These are phyloP conservation scores for Penicillium sp. DNA, from an alignment of 2,329 filamentous ascomycete species.

Conservation along the genomic window DNA sequence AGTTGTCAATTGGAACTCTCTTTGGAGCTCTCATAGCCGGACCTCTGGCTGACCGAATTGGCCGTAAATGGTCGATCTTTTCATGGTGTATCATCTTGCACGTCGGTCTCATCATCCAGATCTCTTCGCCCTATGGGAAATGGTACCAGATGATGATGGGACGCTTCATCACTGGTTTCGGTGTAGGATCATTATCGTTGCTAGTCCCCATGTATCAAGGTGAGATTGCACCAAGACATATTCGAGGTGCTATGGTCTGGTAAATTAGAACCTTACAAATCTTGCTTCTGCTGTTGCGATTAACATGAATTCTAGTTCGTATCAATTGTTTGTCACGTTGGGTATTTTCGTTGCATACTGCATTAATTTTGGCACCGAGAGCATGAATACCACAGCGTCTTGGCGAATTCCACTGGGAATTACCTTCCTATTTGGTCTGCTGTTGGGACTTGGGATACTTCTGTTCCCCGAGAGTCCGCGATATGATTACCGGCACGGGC, in stretches of 20 bases:
- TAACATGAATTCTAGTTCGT: slow-evolving; percentile 32
- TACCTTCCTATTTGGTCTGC: slow-evolving; percentile 56
- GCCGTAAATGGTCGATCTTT: slow-evolving; percentile 44
- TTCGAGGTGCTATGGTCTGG: slow-evolving; percentile 48
- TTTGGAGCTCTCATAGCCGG: slow-evolving; percentile 43
- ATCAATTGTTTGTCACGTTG: slow-evolving; percentile 50
- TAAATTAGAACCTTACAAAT: slow-evolving; percentile 4
- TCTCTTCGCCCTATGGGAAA: slow-evolving; percentile 35
- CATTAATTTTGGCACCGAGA: slow-evolving; percentile 47
- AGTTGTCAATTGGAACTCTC: slow-evolving; percentile 45
- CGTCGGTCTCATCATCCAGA: slow-evolving; percentile 46
- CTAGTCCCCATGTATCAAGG: slow-evolving; percentile 50
- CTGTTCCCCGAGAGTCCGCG: slow-evolving; percentile 58
- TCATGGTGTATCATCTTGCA: slow-evolving; percentile 43
- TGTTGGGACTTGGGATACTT: slow-evolving; percentile 56
- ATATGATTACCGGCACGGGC: slow-evolving; percentile 58
- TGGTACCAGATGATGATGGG: slow-evolving; percentile 48
- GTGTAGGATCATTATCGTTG: slow-evolving; percentile 45
- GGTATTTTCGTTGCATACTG: slow-evolving; percentile 50
- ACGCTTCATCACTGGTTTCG: slow-evolving; percentile 45
- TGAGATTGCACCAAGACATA: slow-evolving; percentile 46
- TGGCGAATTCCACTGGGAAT: slow-evolving; percentile 56
- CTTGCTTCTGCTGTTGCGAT: background rate
- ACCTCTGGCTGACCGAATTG: slow-evolving; percentile 43
- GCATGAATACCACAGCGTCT: slow-evolving; percentile 40